These are phyloP conservation scores for Fomes fomentarius DNA, from an alignment of 1,284 basidiomycete genomes.

Conservation along the genomic window DNA sequence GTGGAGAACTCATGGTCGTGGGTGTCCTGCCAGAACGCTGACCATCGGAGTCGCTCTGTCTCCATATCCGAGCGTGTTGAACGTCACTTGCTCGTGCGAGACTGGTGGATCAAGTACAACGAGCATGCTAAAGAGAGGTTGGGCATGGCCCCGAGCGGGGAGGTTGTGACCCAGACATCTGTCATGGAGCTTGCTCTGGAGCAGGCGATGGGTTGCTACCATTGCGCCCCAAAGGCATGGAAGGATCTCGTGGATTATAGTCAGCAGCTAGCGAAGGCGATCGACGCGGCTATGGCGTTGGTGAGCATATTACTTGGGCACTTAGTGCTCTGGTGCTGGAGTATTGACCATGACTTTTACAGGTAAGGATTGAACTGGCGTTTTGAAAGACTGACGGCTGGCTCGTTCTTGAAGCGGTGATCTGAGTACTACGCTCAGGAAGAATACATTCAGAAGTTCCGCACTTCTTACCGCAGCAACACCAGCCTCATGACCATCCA, in stretches of 20 bases:
- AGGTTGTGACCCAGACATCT: not conserved
- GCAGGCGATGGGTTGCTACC: not conserved
- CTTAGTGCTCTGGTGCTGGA: too few species aligned
- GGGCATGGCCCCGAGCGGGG: not conserved
- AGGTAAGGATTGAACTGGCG: too few species aligned
- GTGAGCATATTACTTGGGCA: too few species aligned
- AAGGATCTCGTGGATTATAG: not conserved
- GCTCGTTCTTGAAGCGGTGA: too few species aligned
- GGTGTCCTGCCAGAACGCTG: not conserved
- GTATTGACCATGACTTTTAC: too few species aligned
- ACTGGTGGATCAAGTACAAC: not conserved
- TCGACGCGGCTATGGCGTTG: not conserved
- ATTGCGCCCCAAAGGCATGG: not conserved
- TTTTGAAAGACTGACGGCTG: too few species aligned
- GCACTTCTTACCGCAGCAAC: too few species aligned
- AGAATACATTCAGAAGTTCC: too few species aligned
- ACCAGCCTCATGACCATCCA: too few species aligned
- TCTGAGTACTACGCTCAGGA: too few species aligned
- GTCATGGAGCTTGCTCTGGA: not conserved
- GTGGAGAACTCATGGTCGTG: not conserved
- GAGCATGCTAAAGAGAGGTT: not conserved
- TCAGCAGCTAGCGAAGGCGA: conserved; percentile 1
- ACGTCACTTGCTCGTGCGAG: not conserved
- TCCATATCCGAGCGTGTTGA: not conserved
- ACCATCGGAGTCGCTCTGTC: not conserved